phyloP scores from a whole-genome alignment of 1,284 basidiomycete species.

The Waitea zeae region DNA sequence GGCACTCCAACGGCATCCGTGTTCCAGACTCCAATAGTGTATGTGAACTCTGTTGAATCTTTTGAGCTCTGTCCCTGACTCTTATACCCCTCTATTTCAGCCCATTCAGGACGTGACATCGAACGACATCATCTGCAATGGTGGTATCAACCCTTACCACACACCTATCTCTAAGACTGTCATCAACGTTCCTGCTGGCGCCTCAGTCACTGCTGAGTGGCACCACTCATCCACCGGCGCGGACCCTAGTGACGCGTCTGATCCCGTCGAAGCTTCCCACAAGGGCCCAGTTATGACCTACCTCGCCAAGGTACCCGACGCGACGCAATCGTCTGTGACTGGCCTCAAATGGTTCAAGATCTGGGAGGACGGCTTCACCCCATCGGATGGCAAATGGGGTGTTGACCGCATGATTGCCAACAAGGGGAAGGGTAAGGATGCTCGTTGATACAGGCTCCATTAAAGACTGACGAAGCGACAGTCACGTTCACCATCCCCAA shows the following conservation, averaged over 20 bases:
- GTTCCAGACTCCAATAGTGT: conserved; percentile 32
- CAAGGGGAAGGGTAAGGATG: conserved; percentile 21
- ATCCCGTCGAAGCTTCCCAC: conserved; percentile 35
- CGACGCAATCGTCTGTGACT: conserved; percentile 16
- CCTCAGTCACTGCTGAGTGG: conserved; percentile 32
- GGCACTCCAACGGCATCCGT: conserved; percentile 27
- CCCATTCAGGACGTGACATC: conserved; percentile 35
- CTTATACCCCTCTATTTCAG: conserved; percentile 15
- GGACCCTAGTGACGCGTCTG: conserved; percentile 25
- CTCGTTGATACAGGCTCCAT: no score
- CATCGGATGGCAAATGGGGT: conserved; percentile 13
- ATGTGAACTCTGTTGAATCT: conserved; percentile 8
- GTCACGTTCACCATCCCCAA: conserved; percentile 19
- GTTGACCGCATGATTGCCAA: conserved; percentile 24
- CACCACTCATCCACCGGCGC: conserved; percentile 31
- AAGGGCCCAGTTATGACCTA: conserved; percentile 37
- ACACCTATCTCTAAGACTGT: conserved; percentile 28
- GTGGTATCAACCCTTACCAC: conserved; percentile 41
- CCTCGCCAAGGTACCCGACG: conserved; percentile 24
- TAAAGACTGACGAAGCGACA: no score
- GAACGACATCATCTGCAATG: conserved; percentile 40
- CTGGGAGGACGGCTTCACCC: conserved; percentile 17
- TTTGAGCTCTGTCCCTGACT: neutral
- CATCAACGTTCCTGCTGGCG: conserved; percentile 31
- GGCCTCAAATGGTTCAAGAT: conserved; percentile 17